phyloP scores from a whole-genome alignment of 2,329 filamentous ascomycete species.

The Bipolaris sorokiniana region DNA sequence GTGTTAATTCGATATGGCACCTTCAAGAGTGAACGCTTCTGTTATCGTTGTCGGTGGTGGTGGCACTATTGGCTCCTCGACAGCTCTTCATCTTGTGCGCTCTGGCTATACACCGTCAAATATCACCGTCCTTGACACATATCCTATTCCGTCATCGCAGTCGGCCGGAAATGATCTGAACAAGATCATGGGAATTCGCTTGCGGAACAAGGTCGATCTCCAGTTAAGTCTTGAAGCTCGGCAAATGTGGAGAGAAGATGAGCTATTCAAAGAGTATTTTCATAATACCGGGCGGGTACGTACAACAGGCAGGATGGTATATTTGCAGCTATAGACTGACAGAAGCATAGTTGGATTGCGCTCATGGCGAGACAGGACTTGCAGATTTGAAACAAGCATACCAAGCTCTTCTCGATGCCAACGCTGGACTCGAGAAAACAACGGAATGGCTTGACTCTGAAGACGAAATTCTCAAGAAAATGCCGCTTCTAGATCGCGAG shows the following conservation, averaged over 20 bases:
- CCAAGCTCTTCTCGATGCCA: slow-evolving; percentile 44
- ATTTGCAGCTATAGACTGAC: background rate
- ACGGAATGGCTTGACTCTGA: slow-evolving; percentile 54
- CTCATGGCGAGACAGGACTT: slow-evolving; percentile 49
- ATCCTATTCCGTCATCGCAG: slow-evolving; percentile 55
- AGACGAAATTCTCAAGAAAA: slow-evolving; percentile 52
- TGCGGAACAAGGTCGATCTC: slow-evolving; percentile 50
- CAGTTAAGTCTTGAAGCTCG: slow-evolving; percentile 43
- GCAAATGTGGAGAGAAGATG: slow-evolving; percentile 54
- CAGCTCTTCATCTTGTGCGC: slow-evolving; percentile 59
- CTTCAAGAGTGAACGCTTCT: slow-evolving; percentile 27
- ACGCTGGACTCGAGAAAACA: slow-evolving; percentile 45
- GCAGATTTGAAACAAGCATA: slow-evolving; percentile 44
- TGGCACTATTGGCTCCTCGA: slow-evolving; percentile 60
- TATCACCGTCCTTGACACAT: slow-evolving; percentile 57
- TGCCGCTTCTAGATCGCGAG: slow-evolving; percentile 50
- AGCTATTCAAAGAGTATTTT: slow-evolving; percentile 55
- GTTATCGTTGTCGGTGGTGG: slow-evolving; percentile 57
- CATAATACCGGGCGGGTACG: slow-evolving; percentile 52
- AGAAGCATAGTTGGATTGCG: slow-evolving; percentile 35
- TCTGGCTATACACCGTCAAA: slow-evolving; percentile 55
- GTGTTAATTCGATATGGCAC: slow-evolving; percentile 18
- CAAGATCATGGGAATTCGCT: slow-evolving; percentile 53
- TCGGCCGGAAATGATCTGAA: slow-evolving; percentile 60
- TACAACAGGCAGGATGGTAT: background rate